phyloP scores from a whole-genome alignment of 495 filamentous ascomycete species.

The Podospora appendiculata region DNA sequence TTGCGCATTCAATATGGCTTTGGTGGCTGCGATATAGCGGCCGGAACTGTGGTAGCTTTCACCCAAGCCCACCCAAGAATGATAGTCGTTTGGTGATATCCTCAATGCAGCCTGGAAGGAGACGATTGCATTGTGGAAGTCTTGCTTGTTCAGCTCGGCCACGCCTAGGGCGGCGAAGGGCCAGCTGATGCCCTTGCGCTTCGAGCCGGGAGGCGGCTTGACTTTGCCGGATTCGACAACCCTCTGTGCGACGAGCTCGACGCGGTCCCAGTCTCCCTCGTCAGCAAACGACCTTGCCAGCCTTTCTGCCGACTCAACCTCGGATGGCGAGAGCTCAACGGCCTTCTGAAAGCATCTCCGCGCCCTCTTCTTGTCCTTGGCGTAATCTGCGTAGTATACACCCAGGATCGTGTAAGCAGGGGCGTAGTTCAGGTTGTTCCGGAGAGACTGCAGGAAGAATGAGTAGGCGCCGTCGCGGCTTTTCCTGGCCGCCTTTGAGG shows the following conservation, averaged over 20 bases:
- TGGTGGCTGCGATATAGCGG: constrained; percentile 83
- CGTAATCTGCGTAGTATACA: constrained; percentile 91
- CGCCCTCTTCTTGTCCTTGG: constrained; percentile 73
- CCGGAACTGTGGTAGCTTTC: constrained; percentile 95
- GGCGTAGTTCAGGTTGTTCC: constrained; percentile 81
- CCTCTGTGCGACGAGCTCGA: constrained; percentile 83
- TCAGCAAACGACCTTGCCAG: constrained; percentile 80
- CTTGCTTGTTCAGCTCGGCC: constrained; percentile 92
- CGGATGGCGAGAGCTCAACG: constrained; percentile 83
- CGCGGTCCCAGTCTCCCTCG: constrained; percentile 89
- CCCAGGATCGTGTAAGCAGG: constrained; percentile 90
- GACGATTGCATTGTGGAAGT: constrained; percentile 76
- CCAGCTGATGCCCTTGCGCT: constrained; percentile 88
- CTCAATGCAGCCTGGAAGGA: constrained; percentile 89
- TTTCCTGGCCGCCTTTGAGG: constrained; percentile 62
- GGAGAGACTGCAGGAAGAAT: constrained; percentile 74
- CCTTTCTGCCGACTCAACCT: constrained; percentile 81
- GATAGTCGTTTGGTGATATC: constrained; percentile 75
- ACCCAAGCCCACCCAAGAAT: constrained; percentile 92
- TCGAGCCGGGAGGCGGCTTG: constrained; percentile 81
- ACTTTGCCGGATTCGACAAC: constrained; percentile 90
- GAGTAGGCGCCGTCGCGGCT: constrained; percentile 67
- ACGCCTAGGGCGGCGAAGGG: constrained; percentile 92
- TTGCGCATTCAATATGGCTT: constrained; percentile 78
- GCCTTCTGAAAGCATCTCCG: constrained; percentile 93